Evolutionary conservation across 164 flowering plant genomes (phyloP).

Genomic region (Berberis vulgaris): DNA sequence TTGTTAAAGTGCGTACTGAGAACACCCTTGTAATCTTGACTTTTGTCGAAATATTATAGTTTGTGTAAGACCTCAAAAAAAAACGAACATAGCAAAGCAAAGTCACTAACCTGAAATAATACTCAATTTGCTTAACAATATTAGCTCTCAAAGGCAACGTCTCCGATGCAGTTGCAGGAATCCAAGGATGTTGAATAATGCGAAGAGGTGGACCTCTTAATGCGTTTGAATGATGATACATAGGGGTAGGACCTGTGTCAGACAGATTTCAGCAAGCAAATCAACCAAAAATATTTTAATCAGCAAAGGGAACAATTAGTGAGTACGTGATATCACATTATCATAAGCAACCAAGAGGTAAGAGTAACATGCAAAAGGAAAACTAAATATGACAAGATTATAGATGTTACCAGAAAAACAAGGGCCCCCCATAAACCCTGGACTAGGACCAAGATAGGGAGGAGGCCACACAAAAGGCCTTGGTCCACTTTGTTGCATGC

Average conservation of each 20-base stretch:
- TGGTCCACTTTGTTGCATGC: constrained; percentile 24
- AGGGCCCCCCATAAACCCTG: constrained; percentile 63
- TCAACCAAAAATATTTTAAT: neutral
- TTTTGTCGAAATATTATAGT: neutral
- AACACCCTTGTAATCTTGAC: neutral
- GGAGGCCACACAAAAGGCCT: constrained; percentile 50
- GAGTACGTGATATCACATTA: no score
- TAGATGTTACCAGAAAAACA: constrained; percentile 48
- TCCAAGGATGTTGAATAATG: constrained; percentile 38
- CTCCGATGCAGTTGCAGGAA: constrained; percentile 35
- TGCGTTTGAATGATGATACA: constrained; percentile 54
- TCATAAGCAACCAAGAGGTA: no score
- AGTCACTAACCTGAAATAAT: constrained; percentile 77
- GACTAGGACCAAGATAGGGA: constrained; percentile 46
- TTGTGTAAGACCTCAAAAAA: neutral
- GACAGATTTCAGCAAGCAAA: neutral
- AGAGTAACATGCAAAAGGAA: neutral
- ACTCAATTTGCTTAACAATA: constrained; percentile 74
- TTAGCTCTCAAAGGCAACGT: constrained; percentile 30
- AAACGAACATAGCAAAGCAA: neutral
- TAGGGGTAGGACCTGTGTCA: constrained; percentile 48
- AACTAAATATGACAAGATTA: neutral
- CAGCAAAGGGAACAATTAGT: neutral
- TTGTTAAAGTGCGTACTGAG: neutral
- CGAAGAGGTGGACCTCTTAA: constrained; percentile 34